phyloP scores from a whole-genome alignment of 2,329 filamentous ascomycete genomes.

The Endoconidiophora laricicola region DNA sequence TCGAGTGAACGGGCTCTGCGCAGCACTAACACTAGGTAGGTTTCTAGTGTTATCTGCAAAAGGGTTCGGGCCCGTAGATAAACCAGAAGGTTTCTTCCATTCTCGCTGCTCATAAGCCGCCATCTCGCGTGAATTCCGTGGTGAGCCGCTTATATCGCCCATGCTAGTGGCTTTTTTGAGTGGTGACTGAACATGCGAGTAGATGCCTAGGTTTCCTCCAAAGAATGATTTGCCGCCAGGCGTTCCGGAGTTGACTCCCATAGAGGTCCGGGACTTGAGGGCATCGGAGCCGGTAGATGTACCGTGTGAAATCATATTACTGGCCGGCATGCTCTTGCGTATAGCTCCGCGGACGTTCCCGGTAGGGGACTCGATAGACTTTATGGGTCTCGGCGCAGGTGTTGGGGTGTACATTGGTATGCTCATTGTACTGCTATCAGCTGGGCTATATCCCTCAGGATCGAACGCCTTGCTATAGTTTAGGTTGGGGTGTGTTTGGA shows the following conservation, averaged over 20 bases:
- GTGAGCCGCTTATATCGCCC: conserved; percentile 33
- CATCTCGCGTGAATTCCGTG: conserved; percentile 45
- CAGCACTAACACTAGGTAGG: neutral
- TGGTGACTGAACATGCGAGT: conserved; percentile 65
- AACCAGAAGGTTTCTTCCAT: conserved; percentile 12
- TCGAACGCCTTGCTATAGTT: conserved; percentile 61
- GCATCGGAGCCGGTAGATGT: conserved; percentile 3
- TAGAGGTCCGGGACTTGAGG: conserved; percentile 3
- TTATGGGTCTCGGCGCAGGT: conserved; percentile 5
- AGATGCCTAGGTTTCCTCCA: conserved; percentile 68
- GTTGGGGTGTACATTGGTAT: conserved; percentile 23
- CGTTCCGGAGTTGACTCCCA: neutral
- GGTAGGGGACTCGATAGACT: conserved; percentile 5
- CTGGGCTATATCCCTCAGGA: conserved; percentile 30
- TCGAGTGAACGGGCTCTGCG: neutral
- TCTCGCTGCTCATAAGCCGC: conserved; percentile 37
- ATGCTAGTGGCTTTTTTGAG: conserved; percentile 59
- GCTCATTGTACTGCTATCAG: conserved; percentile 20
- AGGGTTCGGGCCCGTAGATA: neutral
- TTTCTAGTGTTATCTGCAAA: conserved; percentile 5
- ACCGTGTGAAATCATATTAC: conserved; percentile 3
- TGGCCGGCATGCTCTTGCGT: conserved; percentile 7
- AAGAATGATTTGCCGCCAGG: conserved; percentile 18
- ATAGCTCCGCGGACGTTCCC: neutral
- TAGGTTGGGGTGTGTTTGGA: conserved; percentile 68